Percentiles rank a stretch among this genome's conserved stretches.
These are phyloP conservation scores for Globisporangium echinulatum DNA, from an alignment of 352 stramenopile genomes.

Conservation along the genomic window DNA sequence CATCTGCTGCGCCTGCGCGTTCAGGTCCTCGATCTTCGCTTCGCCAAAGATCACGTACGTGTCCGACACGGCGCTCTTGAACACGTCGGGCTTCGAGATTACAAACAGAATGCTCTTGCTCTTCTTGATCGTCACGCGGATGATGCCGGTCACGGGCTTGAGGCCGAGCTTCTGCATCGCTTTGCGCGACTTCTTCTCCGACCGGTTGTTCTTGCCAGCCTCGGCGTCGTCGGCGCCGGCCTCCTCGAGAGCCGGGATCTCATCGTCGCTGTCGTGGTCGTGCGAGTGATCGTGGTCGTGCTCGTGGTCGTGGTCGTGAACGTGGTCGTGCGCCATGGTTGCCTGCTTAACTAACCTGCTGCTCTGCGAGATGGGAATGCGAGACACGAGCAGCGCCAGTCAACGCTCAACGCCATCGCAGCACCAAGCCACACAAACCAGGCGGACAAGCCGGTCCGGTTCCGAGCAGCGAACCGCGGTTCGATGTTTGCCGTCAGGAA, in stretches of 20 bases:
- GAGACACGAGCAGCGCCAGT: not conserved
- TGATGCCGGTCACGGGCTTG: conserved; percentile 94
- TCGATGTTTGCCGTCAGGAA: too few species aligned
- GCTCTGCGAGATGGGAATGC: conserved; percentile 1
- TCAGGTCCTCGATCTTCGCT: conserved; percentile 98
- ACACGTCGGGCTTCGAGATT: conserved; percentile 98
- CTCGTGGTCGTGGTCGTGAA: conserved; percentile 24
- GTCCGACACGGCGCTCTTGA: conserved; percentile 94
- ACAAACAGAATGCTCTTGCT: conserved; percentile 97
- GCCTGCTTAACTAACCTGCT: conserved; percentile 4
- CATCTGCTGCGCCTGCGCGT: conserved; percentile 81
- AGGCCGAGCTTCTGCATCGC: conserved; percentile 99
- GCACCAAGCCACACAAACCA: too few species aligned
- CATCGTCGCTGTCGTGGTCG: conserved; percentile 62
- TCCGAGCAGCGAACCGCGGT: too few species aligned
- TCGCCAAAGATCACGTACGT: conserved; percentile 99
- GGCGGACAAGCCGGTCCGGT: too few species aligned
- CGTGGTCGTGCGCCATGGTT: conserved; percentile 43
- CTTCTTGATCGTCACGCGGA: conserved; percentile 98
- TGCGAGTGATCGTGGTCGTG: conserved; percentile 38
- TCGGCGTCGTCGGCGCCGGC: conserved; percentile 59
- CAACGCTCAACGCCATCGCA: too few species aligned
- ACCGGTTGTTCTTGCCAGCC: conserved; percentile 91
- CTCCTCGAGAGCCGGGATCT: conserved; percentile 78
- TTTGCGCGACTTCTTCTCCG: conserved; percentile 99